phyloP scores from a whole-genome alignment of 345 rosid genomes.

The Kernera saxatilis region DNA sequence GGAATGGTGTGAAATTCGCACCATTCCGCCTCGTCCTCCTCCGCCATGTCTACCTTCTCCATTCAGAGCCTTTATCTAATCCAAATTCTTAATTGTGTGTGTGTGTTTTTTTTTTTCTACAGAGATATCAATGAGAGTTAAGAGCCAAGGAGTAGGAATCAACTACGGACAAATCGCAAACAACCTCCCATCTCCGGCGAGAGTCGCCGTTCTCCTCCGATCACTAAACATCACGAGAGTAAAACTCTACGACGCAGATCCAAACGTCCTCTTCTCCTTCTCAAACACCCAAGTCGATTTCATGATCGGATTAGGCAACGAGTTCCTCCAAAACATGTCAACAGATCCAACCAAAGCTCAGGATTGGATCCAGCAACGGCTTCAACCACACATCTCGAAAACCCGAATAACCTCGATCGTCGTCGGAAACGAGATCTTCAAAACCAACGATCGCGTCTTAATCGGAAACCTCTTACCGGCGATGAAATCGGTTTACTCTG shows the following conservation, averaged over 20 bases:
- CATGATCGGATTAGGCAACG: conserved; percentile 67
- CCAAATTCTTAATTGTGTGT: not conserved
- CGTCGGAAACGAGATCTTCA: conserved; percentile 82
- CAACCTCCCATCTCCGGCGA: conserved; percentile 74
- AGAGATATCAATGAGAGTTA: not conserved
- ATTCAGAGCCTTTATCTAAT: no score
- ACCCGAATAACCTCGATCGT: conserved; percentile 59
- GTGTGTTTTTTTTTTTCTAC: not conserved
- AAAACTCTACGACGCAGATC: conserved; percentile 82
- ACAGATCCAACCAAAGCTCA: conserved; percentile 55
- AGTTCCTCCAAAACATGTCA: conserved; percentile 48
- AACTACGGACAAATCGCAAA: conserved; percentile 92
- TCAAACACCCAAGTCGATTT: conserved; percentile 62
- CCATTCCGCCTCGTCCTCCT: no score
- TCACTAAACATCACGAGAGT: conserved; percentile 65
- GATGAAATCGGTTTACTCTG: conserved; percentile 50
- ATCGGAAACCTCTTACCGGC: conserved; percentile 63
- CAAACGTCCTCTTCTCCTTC: conserved; percentile 72
- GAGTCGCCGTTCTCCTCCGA: conserved; percentile 50
- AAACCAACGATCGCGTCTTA: conserved; percentile 31
- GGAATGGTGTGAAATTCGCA: no score
- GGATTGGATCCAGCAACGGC: conserved; percentile 55
- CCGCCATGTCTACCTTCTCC: no score
- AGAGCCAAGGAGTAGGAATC: conserved; percentile 54
- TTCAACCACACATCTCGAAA: conserved; percentile 52